Evolutionary conservation across 176 grass and related monocot species (phyloP).

Genomic region (Eragrostis curvula): DNA sequence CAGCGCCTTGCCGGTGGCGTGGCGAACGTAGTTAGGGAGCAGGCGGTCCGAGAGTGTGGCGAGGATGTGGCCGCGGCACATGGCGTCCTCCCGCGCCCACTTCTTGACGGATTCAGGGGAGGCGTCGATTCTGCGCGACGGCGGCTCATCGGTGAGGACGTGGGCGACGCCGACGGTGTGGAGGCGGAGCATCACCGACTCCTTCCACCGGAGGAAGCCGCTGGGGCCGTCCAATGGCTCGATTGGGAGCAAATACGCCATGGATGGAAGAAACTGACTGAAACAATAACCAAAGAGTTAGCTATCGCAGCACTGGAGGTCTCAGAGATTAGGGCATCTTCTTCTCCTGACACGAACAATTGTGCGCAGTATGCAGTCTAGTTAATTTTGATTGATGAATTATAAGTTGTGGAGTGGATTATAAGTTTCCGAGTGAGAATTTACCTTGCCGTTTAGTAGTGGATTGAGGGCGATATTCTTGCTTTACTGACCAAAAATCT

Average conservation of each 20-base stretch:
- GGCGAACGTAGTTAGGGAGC: constrained; percentile 36
- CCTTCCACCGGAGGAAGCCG: constrained; percentile 48
- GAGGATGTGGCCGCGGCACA: constrained; percentile 61
- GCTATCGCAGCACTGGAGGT: too few species aligned
- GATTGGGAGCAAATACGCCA: constrained; percentile 11
- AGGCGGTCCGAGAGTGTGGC: constrained; percentile 36
- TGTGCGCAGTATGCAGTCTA: too few species aligned
- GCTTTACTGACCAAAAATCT: too few species aligned
- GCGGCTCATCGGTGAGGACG: constrained; percentile 18
- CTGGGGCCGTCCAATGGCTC: constrained; percentile 15
- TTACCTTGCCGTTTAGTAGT: too few species aligned
- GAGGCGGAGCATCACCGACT: constrained; percentile 43
- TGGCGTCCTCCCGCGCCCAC: constrained; percentile 31
- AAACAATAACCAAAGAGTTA: background rate
- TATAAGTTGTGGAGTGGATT: too few species aligned
- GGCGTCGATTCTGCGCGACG: too few species aligned
- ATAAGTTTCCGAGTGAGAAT: too few species aligned
- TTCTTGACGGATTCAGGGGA: background rate
- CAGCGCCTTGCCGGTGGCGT: constrained; percentile 15
- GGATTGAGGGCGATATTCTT: too few species aligned
- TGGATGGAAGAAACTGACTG: background rate
- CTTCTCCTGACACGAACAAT: too few species aligned
- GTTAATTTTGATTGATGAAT: too few species aligned
- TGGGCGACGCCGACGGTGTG: constrained; percentile 19
- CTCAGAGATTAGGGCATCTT: too few species aligned